Evolutionary conservation across 305 asterid genomes (phyloP).

Genomic region (Solanum hybrid): DNA sequence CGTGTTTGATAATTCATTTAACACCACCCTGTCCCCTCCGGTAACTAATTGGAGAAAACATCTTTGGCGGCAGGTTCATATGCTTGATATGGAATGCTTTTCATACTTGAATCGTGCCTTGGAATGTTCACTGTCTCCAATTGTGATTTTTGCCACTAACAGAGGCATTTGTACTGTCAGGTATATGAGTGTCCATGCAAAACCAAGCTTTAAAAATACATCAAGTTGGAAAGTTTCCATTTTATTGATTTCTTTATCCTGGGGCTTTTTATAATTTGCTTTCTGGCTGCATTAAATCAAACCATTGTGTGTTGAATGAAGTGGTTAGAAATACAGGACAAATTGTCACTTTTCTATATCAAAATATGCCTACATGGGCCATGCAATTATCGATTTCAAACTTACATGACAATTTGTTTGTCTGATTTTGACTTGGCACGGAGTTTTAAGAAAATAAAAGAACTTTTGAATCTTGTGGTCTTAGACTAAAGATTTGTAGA

Average conservation of each 20-base stretch:
- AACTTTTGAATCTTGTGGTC: not conserved
- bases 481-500: not conserved
- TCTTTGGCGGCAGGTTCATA: conserved; percentile 57
- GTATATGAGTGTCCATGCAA: conserved; percentile 28
- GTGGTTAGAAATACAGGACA: not conserved
- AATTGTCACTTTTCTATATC: not conserved
- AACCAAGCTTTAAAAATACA: not conserved
- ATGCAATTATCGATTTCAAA: not conserved
- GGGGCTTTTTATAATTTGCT: not conserved
- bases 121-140: conserved; percentile 84
- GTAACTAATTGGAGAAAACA: not conserved
- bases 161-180: conserved; percentile 86
- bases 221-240: not conserved
- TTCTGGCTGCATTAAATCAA: not conserved
- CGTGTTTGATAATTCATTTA: not conserved
- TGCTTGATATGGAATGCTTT: conserved; percentile 97
- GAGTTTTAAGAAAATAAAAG: not conserved
- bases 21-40: not conserved
- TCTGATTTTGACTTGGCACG: not conserved
- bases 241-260: not conserved
- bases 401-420: not conserved
- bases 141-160: conserved; percentile 87
- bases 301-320: not conserved
- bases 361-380: not conserved
- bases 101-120: conserved; percentile 87